phyloP scores from a whole-genome alignment of 2,329 filamentous ascomycete species.

The Fusarium brevicatenulatum region DNA sequence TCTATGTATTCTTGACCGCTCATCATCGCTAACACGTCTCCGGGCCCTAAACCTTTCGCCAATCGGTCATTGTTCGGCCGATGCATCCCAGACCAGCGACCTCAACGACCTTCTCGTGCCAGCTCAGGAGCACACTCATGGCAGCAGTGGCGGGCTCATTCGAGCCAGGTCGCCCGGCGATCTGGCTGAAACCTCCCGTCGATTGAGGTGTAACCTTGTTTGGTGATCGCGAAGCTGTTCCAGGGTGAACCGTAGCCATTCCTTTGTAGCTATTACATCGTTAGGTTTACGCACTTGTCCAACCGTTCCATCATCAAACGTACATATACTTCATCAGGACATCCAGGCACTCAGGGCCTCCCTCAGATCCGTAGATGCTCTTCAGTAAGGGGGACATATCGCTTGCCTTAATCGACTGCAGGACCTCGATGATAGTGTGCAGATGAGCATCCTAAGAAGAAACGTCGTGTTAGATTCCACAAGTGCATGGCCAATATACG shows the following conservation, averaged over 20 bases:
- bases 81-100: constrained; percentile 92
- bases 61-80: constrained; percentile 94
- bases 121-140: constrained; percentile 97
- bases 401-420: constrained; percentile 94
- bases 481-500: background rate
- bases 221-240: constrained; percentile 56
- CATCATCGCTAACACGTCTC: constrained; percentile 13
- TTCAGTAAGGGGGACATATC: constrained; percentile 93
- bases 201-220: constrained; percentile 73
- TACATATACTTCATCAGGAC: constrained; percentile 98
- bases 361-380: constrained; percentile 79
- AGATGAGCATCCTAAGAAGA: constrained; percentile 79
- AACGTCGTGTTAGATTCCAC: constrained; percentile 3
- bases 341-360: constrained; percentile 86
- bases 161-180: constrained; percentile 64
- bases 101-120: constrained; percentile 99
- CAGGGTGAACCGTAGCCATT: constrained; percentile 68
- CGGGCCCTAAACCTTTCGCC: constrained; percentile 72
- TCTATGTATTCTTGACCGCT: constrained; percentile 35
- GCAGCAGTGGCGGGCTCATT: constrained; percentile 80
- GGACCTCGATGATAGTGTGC: constrained; percentile 87
- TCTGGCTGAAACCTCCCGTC: constrained; percentile 86
- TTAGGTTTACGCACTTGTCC: constrained; percentile 14
- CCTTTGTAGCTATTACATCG: constrained; percentile 78
- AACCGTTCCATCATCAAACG: constrained; percentile 48